A percentile compares a stretch with the other conserved stretches of the same genome.
phyloP scores from a whole-genome alignment of 495 filamentous ascomycete species.

The Xylaria castorea region DNA sequence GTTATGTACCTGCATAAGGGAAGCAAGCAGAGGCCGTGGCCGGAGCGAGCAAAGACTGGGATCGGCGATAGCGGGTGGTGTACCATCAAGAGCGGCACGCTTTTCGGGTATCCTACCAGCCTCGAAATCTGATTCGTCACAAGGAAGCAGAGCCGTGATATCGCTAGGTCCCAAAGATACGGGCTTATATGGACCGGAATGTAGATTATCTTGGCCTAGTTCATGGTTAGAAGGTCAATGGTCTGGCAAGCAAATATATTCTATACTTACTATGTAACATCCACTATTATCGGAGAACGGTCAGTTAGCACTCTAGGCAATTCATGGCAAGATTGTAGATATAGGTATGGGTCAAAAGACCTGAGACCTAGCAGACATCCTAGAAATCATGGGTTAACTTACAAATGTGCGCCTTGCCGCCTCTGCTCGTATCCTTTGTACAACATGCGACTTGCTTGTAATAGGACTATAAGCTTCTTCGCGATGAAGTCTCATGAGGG shows the following conservation, averaged over 20 bases:
- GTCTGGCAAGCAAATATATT: neutral
- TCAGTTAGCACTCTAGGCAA: slow-evolving; percentile 16
- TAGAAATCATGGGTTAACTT: slow-evolving; percentile 22
- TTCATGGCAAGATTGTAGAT: neutral
- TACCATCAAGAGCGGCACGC: slow-evolving; percentile 59
- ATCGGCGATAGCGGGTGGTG: slow-evolving; percentile 52
- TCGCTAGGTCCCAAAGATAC: slow-evolving; percentile 54
- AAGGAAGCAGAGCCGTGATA: slow-evolving; percentile 57
- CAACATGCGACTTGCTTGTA: slow-evolving; percentile 47
- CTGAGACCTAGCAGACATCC: neutral
- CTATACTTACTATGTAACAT: slow-evolving; percentile 52
- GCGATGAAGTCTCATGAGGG: slow-evolving; percentile 56
- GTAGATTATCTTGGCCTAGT: slow-evolving; percentile 56
- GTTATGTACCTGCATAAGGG: slow-evolving; percentile 57
- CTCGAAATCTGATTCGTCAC: slow-evolving; percentile 55
- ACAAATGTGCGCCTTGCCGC: slow-evolving; percentile 57
- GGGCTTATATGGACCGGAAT: slow-evolving; percentile 55
- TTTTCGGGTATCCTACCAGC: slow-evolving; percentile 48
- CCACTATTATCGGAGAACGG: slow-evolving; percentile 43
- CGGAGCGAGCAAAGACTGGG: slow-evolving; percentile 48
- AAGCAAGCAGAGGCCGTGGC: slow-evolving; percentile 55
- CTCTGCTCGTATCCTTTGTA: slow-evolving; percentile 46
- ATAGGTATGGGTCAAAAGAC: neutral
- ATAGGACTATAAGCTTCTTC: slow-evolving; percentile 56
- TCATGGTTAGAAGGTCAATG: slow-evolving; percentile 20